A percentile compares a stretch with the other conserved stretches of the same genome.
These are phyloP conservation scores for Hymenoscyphus scutula DNA, from an alignment of 2,329 filamentous ascomycete species.

Conservation along the genomic window DNA sequence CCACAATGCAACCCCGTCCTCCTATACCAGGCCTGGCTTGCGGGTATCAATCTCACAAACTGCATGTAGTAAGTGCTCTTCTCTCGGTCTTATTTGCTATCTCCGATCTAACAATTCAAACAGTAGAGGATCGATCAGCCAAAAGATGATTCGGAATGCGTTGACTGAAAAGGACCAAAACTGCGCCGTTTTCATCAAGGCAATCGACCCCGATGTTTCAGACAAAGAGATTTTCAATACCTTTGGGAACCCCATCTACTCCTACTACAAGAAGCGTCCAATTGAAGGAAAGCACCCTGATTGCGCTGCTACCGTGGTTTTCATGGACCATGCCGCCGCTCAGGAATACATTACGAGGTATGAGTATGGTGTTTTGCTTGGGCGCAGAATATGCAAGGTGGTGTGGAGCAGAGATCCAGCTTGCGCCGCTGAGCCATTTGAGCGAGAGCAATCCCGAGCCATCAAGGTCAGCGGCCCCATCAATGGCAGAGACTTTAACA, in stretches of 20 bases:
- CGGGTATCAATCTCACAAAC: not conserved
- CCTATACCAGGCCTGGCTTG: not conserved
- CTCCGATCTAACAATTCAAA: no score
- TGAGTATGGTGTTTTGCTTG: not conserved
- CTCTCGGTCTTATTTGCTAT: no score
- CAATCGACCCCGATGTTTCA: not conserved
- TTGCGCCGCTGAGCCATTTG: not conserved
- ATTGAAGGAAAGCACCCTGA: not conserved
- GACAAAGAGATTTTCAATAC: not conserved
- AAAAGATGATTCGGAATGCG: not conserved
- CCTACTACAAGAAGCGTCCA: not conserved
- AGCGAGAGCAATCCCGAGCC: not conserved
- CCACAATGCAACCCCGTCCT: not conserved
- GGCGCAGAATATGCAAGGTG: not conserved
- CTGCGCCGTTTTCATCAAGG: conserved; percentile 6
- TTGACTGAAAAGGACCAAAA: not conserved
- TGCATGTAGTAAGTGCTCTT: not conserved
- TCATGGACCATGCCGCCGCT: not conserved
- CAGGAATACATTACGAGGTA: not conserved
- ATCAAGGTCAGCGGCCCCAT: not conserved
- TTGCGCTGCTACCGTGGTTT: not conserved
- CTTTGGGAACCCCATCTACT: not conserved
- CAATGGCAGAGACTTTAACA: not conserved
- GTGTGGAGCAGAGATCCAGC: conserved; percentile 4
- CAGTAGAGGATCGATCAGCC: not conserved